These are phyloP conservation scores for Penicillium riverlandense DNA, from an alignment of 495 filamentous ascomycete species.

Conservation along the genomic window DNA sequence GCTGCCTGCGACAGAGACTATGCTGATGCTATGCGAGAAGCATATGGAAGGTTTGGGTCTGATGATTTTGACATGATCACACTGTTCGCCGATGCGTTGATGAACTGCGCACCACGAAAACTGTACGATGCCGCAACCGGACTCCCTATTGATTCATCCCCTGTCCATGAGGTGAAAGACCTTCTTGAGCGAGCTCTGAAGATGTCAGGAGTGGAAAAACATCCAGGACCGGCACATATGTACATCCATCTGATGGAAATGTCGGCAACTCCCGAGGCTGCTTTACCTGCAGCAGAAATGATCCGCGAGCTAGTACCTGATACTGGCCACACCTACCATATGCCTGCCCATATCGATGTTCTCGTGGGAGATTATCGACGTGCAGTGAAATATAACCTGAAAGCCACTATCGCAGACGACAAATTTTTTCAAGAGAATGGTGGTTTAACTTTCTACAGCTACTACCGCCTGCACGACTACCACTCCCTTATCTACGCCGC, in stretches of 20 bases:
- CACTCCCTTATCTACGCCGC: conserved; percentile 60
- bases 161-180: conserved; percentile 43
- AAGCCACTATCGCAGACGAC: conserved; percentile 49
- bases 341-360: conserved; percentile 60
- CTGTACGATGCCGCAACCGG: conserved; percentile 52
- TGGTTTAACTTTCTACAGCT: conserved; percentile 51
- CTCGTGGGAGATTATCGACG: conserved; percentile 55
- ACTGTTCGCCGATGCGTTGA: conserved; percentile 53
- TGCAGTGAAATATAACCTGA: conserved; percentile 49
- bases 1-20: conserved; percentile 43
- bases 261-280: conserved; percentile 49
- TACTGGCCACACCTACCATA: conserved; percentile 56
- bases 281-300: conserved; percentile 45
- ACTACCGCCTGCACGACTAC: conserved; percentile 58
- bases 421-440: conserved; percentile 42
- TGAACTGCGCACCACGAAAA: conserved; percentile 56
- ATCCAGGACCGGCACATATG: conserved; percentile 55
- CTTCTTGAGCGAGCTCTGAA: conserved; percentile 44
- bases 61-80: conserved; percentile 49
- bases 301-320: conserved; percentile 54
- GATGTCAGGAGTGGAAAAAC: conserved; percentile 24
- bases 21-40: conserved; percentile 47
- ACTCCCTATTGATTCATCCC: conserved; percentile 40
- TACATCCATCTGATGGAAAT: conserved; percentile 67
- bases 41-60: conserved; percentile 34